A percentile compares a stretch with the other conserved stretches of the same genome.
These are phyloP conservation scores for Diaporthe citriasiana DNA, from an alignment of 2,329 filamentous ascomycete species.

Conservation along the genomic window DNA sequence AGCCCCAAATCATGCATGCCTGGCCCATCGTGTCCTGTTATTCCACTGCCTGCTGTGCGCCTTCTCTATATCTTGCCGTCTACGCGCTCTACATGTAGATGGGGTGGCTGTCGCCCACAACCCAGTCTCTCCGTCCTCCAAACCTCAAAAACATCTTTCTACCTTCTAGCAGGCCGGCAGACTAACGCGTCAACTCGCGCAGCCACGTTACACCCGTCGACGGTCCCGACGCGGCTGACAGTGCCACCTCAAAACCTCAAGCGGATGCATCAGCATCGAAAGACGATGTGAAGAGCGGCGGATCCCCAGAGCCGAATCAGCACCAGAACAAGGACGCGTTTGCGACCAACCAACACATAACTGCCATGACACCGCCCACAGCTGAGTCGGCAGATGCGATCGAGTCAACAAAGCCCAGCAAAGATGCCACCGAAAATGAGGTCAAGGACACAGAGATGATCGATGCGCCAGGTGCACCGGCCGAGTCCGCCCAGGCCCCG, in stretches of 20 bases:
- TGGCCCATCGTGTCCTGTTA: neutral
- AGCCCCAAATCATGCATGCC: neutral
- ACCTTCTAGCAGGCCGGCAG: neutral
- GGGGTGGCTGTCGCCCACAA: neutral
- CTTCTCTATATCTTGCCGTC: neutral
- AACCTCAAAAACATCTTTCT: neutral
- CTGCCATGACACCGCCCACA: conserved; percentile 35
- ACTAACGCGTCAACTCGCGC: conserved; percentile 36
- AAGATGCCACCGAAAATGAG: conserved; percentile 34
- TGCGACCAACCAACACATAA: conserved; percentile 47
- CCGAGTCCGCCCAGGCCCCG: conserved; percentile 41
- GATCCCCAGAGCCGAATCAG: conserved; percentile 27
- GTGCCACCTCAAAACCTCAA: conserved; percentile 3
- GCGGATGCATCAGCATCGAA: conserved; percentile 23
- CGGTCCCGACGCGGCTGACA: conserved; percentile 37
- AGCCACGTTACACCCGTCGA: conserved; percentile 45
- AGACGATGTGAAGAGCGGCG: conserved; percentile 38
- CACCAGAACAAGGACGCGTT: conserved; percentile 47
- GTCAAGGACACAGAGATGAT: conserved; percentile 48
- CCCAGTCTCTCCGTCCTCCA: neutral
- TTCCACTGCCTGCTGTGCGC: neutral
- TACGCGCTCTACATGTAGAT: neutral
- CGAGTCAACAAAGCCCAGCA: conserved; percentile 28
- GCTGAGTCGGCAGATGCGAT: conserved; percentile 35
- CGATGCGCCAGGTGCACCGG: conserved; percentile 50